These are phyloP conservation scores for Lactarius quietus DNA, from an alignment of 768 basidiomycete genomes.

Conservation along the genomic window DNA sequence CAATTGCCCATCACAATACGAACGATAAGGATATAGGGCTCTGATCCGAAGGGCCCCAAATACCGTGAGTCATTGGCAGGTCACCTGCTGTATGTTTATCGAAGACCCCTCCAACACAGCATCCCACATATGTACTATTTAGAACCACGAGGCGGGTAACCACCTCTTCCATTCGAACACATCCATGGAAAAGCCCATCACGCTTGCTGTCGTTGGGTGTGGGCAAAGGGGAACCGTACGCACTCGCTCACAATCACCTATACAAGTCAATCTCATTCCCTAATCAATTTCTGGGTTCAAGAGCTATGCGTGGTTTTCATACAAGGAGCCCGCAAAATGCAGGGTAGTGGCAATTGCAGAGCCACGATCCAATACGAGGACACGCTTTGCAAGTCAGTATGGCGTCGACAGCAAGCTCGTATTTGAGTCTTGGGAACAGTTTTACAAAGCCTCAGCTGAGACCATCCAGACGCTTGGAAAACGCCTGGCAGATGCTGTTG, in stretches of 20 bases:
- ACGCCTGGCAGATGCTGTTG: constrained; percentile 76
- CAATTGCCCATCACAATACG: neutral
- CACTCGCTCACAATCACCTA: neutral
- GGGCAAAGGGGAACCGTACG: constrained; percentile 76
- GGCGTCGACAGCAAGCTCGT: constrained; percentile 65
- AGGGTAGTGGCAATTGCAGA: constrained; percentile 85
- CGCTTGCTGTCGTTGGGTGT: constrained; percentile 75
- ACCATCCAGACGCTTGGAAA: constrained; percentile 59
- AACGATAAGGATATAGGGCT: neutral
- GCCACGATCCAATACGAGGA: constrained; percentile 64
- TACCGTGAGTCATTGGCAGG: neutral
- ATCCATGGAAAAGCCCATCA: constrained; percentile 46
- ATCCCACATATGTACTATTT: neutral
- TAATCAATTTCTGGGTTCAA: constrained; percentile 30
- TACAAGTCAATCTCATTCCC: neutral
- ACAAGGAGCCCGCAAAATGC: constrained; percentile 56
- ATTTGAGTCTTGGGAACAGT: constrained; percentile 68
- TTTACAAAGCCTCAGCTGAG: constrained; percentile 64
- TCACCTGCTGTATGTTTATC: neutral
- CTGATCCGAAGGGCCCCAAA: neutral
- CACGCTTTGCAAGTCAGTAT: constrained; percentile 53
- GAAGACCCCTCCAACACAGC: neutral
- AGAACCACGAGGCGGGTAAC: neutral
- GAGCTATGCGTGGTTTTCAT: constrained; percentile 63
- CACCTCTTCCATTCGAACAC: neutral